Conservation (phyloP, 1,284 basidiomycete species). For the Austroboletus niveus region DNA sequence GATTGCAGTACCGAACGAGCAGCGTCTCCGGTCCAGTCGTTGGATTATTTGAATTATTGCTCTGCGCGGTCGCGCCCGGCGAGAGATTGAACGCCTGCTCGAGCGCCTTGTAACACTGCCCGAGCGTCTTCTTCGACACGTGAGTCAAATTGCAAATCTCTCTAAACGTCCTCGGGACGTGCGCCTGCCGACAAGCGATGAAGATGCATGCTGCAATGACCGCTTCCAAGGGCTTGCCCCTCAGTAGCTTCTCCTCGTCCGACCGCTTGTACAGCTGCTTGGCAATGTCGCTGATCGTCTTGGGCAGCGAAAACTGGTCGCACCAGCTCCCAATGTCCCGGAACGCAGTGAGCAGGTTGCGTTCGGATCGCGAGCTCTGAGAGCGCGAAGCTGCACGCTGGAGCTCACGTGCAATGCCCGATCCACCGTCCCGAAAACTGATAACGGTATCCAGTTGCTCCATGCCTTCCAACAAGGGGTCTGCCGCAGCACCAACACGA, state of each 20-base stretch:
- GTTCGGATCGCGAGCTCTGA: slow-evolving; percentile 75
- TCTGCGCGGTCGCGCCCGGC: slow-evolving; percentile 60
- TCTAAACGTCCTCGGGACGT: slow-evolving; percentile 92
- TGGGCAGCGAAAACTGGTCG: slow-evolving; percentile 92
- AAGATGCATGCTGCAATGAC: slow-evolving; percentile 98
- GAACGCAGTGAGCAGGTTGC: slow-evolving; percentile 85
- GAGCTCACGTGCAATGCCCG: slow-evolving; percentile 88
- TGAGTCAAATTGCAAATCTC: slow-evolving; percentile 94
- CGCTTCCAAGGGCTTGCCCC: slow-evolving; percentile 89
- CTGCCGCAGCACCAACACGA: slow-evolving; percentile 96
- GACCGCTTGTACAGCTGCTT: slow-evolving; percentile 97
- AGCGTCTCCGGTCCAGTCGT: slow-evolving; percentile 79
- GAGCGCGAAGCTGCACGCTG: slow-evolving; percentile 87
- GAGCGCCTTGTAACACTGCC: slow-evolving; percentile 92
- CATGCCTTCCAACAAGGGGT: slow-evolving; percentile 91
- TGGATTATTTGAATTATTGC: slow-evolving; percentile 38
- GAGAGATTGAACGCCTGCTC: slow-evolving; percentile 90
- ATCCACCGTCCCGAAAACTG: slow-evolving; percentile 91
- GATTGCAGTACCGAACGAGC: slow-evolving; percentile 93
- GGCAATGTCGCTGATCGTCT: slow-evolving; percentile 92
- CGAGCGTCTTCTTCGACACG: slow-evolving; percentile 93
- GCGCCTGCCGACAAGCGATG: slow-evolving; percentile 93
- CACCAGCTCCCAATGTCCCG: slow-evolving; percentile 92
- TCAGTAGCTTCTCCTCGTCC: slow-evolving; percentile 91
- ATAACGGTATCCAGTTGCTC: slow-evolving; percentile 95